A percentile compares a stretch with the other conserved stretches of the same genome.
Conservation (phyloP, 208 protist species). For the Crithidia sp. region DNA sequence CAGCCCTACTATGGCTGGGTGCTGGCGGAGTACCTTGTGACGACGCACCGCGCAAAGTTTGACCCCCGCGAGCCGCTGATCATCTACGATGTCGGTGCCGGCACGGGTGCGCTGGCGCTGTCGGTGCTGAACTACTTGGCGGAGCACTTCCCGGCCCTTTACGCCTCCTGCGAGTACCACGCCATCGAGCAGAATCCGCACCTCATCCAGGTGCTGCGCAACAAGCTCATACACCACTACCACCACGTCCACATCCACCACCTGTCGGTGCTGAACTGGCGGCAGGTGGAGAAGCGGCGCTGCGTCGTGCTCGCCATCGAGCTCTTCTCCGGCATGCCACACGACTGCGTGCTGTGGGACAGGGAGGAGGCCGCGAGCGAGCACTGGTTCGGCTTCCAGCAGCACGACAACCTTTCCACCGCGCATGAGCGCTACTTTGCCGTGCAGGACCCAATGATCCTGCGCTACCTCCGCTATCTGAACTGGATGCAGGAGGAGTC, state of each 20-base stretch:
- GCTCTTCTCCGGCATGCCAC: conserved; percentile 81
- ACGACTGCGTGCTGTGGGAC: conserved; percentile 85
- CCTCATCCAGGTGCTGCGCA: conserved; percentile 72
- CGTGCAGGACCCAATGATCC: conserved; percentile 71
- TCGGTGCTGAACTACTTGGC: conserved; percentile 84
- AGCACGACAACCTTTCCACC: conserved; percentile 81
- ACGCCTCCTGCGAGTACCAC: conserved; percentile 84
- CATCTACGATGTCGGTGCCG: conserved; percentile 90
- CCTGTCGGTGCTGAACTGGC: conserved; percentile 84
- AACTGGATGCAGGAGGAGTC: conserved; percentile 91
- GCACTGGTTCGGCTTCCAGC: conserved; percentile 83
- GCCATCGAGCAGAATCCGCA: conserved; percentile 83
- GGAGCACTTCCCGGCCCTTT: conserved; percentile 84
- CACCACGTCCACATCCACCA: conserved; percentile 82
- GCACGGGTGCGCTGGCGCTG: conserved; percentile 78
- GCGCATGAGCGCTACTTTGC: conserved; percentile 72
- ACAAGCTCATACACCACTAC: conserved; percentile 79
- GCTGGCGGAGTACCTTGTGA: conserved; percentile 86
- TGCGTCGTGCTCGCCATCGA: conserved; percentile 84
- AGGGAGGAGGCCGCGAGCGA: conserved; percentile 77
- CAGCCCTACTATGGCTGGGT: conserved; percentile 91
- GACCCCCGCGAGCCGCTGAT: conserved; percentile 86
- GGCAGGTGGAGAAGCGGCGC: conserved; percentile 68
- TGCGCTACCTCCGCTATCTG: conserved; percentile 87
- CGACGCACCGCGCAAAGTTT: conserved; percentile 80